phyloP scores from a whole-genome alignment of 495 filamentous ascomycete genomes.

The Aspergillus bridgeri region DNA sequence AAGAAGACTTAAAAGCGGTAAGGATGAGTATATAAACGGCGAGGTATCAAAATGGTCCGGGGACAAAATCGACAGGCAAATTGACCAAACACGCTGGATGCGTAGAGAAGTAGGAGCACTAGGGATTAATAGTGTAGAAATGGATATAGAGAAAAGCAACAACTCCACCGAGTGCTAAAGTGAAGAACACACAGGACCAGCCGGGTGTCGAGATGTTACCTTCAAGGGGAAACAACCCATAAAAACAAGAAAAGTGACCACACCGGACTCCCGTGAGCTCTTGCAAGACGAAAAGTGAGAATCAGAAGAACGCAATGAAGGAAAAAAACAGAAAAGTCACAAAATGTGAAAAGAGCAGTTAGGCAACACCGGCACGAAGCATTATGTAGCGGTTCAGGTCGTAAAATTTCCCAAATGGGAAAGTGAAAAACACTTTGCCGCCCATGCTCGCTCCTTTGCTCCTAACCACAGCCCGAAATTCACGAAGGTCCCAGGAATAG shows the following conservation, averaged over 20 bases:
- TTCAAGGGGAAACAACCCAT: slow-evolving; percentile 30
- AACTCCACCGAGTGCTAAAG: slow-evolving; percentile 47
- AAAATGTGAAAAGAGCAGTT: slow-evolving; percentile 24
- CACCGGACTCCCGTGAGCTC: slow-evolving; percentile 48
- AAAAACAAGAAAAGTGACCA: slow-evolving; percentile 39
- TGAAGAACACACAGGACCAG: slow-evolving; percentile 51
- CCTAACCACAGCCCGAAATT: slow-evolving; percentile 28
- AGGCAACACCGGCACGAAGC: slow-evolving; percentile 37
- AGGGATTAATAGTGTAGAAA: slow-evolving; percentile 25
- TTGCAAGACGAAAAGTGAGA: slow-evolving; percentile 29
- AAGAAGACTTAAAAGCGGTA: slow-evolving; percentile 8
- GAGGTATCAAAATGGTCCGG: slow-evolving; percentile 28
- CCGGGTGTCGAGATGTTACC: slow-evolving; percentile 45
- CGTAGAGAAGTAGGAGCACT: slow-evolving; percentile 24
- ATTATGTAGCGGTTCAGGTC: slow-evolving; percentile 35
- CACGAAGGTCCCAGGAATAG: slow-evolving; percentile 32
- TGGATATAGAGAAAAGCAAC: slow-evolving; percentile 21
- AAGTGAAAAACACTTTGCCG: slow-evolving; percentile 33
- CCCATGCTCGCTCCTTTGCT: slow-evolving; percentile 34
- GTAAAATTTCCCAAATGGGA: slow-evolving; percentile 26
- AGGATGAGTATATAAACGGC: slow-evolving; percentile 20
- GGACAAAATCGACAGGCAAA: slow-evolving; percentile 23
- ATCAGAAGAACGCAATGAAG: slow-evolving; percentile 18
- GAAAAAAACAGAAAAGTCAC: slow-evolving; percentile 21
- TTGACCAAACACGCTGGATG: slow-evolving; percentile 26